Percentiles rank a stretch among this genome's conserved stretches.
Conservation (phyloP, 2,329 filamentous ascomycete genomes). For the Cladobotryum protrusum region DNA sequence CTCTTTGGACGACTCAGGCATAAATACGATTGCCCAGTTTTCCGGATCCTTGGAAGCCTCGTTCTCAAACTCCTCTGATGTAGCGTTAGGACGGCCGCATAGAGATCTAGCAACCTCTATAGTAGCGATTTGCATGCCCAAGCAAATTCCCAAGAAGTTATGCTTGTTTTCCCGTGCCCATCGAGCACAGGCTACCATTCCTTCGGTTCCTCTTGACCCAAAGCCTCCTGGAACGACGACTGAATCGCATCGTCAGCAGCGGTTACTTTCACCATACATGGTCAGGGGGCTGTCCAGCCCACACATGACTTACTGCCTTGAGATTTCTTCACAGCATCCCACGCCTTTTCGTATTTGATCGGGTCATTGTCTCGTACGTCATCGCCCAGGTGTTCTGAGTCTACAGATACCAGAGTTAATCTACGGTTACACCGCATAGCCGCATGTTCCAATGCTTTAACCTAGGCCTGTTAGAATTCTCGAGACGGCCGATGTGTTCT, state of each 20-base stretch:
- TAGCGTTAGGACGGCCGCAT: constrained; percentile 53
- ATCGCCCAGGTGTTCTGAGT: constrained; percentile 76
- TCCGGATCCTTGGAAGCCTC: constrained; percentile 35
- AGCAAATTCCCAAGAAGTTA: constrained; percentile 83
- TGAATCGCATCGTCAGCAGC: neutral
- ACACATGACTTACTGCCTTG: constrained; percentile 30
- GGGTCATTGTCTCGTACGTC: constrained; percentile 55
- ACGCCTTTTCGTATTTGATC: constrained; percentile 75
- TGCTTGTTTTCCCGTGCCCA: constrained; percentile 78
- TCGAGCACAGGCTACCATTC: constrained; percentile 82
- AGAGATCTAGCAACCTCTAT: constrained; percentile 80
- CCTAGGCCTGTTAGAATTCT: constrained; percentile 15
- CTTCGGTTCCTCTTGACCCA: constrained; percentile 73
- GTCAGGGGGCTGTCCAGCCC: neutral
- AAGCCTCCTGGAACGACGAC: constrained; percentile 67
- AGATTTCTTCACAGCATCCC: constrained; percentile 71
- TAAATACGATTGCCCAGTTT: constrained; percentile 74
- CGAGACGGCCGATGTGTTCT: neutral
- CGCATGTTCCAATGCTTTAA: constrained; percentile 84
- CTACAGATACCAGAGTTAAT: constrained; percentile 76
- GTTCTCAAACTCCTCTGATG: constrained; percentile 50
- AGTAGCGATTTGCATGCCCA: constrained; percentile 89
- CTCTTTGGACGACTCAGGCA: constrained; percentile 64
- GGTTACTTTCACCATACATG: constrained; percentile 33
- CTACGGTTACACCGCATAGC: constrained; percentile 80